Conservation (phyloP, 1,284 basidiomycete species). For the Marasmius fiardii region DNA sequence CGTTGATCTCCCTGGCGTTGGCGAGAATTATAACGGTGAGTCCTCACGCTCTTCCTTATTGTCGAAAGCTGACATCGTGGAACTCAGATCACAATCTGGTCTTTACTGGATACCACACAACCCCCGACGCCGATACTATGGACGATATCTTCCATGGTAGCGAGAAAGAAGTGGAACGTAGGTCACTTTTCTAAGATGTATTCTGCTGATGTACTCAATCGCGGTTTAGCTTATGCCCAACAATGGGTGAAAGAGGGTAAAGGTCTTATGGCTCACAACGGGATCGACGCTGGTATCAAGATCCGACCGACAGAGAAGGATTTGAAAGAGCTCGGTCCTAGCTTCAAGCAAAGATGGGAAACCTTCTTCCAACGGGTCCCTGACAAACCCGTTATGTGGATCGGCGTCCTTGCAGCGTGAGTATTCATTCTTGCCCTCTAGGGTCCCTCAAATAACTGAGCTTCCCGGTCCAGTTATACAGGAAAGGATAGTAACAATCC, state of each 20-base stretch:
- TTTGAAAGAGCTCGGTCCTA: conserved; percentile 12
- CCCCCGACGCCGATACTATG: not conserved
- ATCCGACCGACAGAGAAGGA: conserved; percentile 12
- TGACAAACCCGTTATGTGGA: conserved; percentile 15
- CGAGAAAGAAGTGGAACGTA: not conserved
- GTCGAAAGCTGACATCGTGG: not conserved
- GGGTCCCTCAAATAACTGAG: conserved; percentile 2
- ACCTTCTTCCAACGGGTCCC: conserved; percentile 9
- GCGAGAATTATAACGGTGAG: conserved; percentile 15
- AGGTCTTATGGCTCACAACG: conserved; percentile 8
- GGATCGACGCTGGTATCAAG: conserved; percentile 17
- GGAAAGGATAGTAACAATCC: conserved; percentile 4
- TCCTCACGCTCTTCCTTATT: not conserved
- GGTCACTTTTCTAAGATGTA: not conserved
- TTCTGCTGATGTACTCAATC: not conserved
- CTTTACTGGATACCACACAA: not conserved
- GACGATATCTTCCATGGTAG: not conserved
- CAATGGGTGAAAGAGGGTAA: not conserved
- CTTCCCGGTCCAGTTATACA: conserved; percentile 1
- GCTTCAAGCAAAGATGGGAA: conserved; percentile 13
- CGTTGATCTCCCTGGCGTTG: conserved; percentile 17
- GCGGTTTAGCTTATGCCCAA: not conserved
- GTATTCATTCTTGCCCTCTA: not conserved
- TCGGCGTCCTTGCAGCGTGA: conserved; percentile 10
- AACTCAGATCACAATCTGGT: not conserved